A percentile compares a stretch with the other conserved stretches of the same genome.
Conservation (phyloP, 805 yeast species). For the Candida xiaguanensis region DNA sequence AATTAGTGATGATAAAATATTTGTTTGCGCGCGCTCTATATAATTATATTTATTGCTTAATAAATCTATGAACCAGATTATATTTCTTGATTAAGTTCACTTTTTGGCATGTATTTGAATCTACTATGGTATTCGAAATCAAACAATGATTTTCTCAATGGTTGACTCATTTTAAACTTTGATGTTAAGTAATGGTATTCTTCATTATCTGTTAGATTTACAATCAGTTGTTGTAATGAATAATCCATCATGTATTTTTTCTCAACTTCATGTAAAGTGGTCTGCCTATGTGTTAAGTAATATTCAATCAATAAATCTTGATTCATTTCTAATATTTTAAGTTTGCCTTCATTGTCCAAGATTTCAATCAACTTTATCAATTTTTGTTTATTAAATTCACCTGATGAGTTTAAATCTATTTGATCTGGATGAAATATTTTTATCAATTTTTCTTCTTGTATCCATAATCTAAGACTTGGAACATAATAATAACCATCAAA, state of each 20-base stretch:
- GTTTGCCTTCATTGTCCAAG: conserved; percentile 20
- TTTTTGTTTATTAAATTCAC: conserved; percentile 12
- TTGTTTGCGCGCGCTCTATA: background rate
- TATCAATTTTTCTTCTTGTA: conserved; percentile 13
- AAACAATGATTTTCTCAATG: conserved; percentile 21
- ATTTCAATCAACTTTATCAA: conserved; percentile 12
- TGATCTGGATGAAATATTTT: conserved; percentile 14
- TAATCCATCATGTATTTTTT: conserved; percentile 19
- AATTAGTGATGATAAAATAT: background rate
- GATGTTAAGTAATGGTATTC: conserved; percentile 24
- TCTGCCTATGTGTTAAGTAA: conserved; percentile 21
- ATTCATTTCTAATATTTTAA: conserved; percentile 17
- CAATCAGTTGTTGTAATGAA: conserved; percentile 14
- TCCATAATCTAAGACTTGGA: conserved; percentile 22
- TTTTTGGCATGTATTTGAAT: conserved; percentile 10
- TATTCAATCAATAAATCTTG: conserved; percentile 24
- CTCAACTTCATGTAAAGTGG: conserved; percentile 22
- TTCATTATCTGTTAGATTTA: conserved; percentile 16
- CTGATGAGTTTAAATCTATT: conserved; percentile 10
- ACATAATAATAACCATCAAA: conserved; percentile 22
- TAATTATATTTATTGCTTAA: background rate
- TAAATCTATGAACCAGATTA: too few species aligned
- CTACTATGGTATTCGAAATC: conserved; percentile 24
- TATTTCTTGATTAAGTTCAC: too few species aligned
- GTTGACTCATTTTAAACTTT: conserved; percentile 22